Conservation (phyloP, 2,329 filamentous ascomycete species). For the Pseudocercospora macadamiae region DNA sequence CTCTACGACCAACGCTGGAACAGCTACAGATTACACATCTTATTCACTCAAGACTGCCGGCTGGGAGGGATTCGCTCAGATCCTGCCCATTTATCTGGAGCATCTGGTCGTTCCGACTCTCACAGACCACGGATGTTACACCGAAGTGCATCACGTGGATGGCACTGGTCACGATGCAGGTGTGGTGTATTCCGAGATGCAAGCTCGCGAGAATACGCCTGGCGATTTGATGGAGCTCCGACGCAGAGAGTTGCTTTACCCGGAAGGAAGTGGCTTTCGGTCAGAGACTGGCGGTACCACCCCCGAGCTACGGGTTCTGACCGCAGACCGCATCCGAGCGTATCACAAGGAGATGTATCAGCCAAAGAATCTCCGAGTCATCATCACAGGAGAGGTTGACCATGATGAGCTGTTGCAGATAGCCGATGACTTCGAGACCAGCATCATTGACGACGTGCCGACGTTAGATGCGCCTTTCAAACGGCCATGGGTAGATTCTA, state of each 20-base stretch:
- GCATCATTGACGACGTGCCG: conserved; percentile 81
- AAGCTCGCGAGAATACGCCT: conserved; percentile 84
- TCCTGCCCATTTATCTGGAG: conserved; percentile 92
- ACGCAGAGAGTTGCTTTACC: conserved; percentile 80
- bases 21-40: conserved; percentile 91
- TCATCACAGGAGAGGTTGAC: conserved; percentile 90
- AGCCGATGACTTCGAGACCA: conserved; percentile 84
- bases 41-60: conserved; percentile 95
- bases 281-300: conserved; percentile 99
- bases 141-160: conserved; percentile 95
- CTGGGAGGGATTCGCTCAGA: conserved; percentile 95
- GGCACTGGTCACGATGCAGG: conserved; percentile 90
- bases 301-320: conserved; percentile 82
- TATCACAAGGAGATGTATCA: conserved; percentile 99
- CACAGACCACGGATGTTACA: conserved; percentile 90
- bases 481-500: conserved; percentile 88
- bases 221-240: conserved; percentile 85
- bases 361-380: conserved; percentile 87
- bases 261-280: conserved; percentile 85
- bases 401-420: conserved; percentile 78
- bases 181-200: conserved; percentile 95
- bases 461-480: conserved; percentile 74
- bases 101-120: conserved; percentile 89
- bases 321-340: conserved; percentile 85
- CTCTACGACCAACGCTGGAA: conserved; percentile 95